Conservation (phyloP, 768 basidiomycete species). For the Kockovaella imperatae region DNA sequence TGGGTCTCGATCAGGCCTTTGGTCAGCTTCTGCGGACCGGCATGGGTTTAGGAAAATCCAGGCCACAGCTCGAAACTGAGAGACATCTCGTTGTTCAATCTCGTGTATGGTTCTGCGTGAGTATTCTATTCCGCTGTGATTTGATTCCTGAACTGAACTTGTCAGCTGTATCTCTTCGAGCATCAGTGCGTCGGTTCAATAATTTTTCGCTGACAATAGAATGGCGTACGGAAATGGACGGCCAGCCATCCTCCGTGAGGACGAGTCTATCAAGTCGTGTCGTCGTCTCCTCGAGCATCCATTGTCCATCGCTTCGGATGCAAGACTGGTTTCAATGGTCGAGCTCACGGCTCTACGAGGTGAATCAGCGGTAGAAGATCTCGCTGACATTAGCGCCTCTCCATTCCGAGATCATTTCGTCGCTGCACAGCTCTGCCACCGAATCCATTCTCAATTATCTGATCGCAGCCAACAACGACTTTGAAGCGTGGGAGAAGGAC, state of each 20-base stretch:
- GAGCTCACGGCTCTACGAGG: constrained; percentile 77
- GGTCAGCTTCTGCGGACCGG: constrained; percentile 61
- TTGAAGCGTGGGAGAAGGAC: constrained; percentile 62
- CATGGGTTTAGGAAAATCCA: constrained; percentile 62
- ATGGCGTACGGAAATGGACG: constrained; percentile 91
- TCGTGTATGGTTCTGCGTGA: constrained; percentile 76
- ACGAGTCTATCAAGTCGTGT: constrained; percentile 79
- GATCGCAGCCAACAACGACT: constrained; percentile 65
- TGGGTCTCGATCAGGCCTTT: constrained; percentile 90
- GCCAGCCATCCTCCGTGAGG: constrained; percentile 83
- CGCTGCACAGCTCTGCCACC: constrained; percentile 62
- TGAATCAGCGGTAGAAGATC: constrained; percentile 2
- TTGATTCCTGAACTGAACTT: constrained; percentile 7
- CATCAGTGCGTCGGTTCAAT: constrained; percentile 62
- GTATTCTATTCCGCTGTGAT: neutral
- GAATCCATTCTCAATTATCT: constrained; percentile 66
- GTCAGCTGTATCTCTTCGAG: constrained; percentile 71
- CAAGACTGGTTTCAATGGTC: constrained; percentile 88
- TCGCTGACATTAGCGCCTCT: constrained; percentile 54
- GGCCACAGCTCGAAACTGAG: constrained; percentile 56
- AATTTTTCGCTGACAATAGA: constrained; percentile 48
- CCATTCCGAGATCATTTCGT: constrained; percentile 69
- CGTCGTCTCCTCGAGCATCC: constrained; percentile 76
- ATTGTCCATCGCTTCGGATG: constrained; percentile 82
- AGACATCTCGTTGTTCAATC: constrained; percentile 70